Evolutionary conservation across 2,329 filamentous ascomycete genomes (phyloP).

Genomic region (Moelleriella libera): DNA sequence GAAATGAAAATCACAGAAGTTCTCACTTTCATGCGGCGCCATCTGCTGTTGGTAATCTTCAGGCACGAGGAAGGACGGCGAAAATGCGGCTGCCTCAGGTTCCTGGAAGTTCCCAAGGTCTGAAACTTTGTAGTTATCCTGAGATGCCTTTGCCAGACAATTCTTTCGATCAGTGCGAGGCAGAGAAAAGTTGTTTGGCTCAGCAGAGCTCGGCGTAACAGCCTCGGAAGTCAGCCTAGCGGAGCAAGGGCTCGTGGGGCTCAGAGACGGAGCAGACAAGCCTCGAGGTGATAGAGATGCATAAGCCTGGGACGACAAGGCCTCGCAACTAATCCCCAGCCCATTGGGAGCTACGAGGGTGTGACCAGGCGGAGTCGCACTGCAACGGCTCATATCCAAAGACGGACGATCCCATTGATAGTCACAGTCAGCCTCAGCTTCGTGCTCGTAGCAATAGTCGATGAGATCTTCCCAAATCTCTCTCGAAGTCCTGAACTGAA

Average conservation of each 20-base stretch:
- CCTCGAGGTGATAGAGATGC: conserved; percentile 12
- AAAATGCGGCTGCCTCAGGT: conserved; percentile 43
- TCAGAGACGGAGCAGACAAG: conserved; percentile 32
- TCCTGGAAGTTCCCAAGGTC: conserved; percentile 34
- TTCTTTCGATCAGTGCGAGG: conserved; percentile 24
- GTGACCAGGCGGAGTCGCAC: conserved; percentile 9
- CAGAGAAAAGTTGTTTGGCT: conserved; percentile 37
- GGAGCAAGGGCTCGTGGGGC: conserved; percentile 33
- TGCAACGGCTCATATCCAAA: conserved; percentile 22
- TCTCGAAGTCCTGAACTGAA: conserved; percentile 11
- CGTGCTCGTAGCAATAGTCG: conserved; percentile 58
- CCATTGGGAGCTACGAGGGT: conserved; percentile 11
- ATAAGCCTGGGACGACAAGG: conserved; percentile 6
- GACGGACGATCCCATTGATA: conserved; percentile 51
- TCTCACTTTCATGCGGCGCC: conserved; percentile 18
- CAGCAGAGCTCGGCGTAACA: conserved; percentile 23
- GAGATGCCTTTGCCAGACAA: neutral
- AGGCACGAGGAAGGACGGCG: conserved; percentile 48
- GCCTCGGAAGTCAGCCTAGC: conserved; percentile 25
- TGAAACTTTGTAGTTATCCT: neutral
- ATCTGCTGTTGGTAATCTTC: conserved; percentile 43
- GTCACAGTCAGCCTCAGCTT: conserved; percentile 51
- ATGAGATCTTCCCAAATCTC: conserved; percentile 56
- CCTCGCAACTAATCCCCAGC: conserved; percentile 7
- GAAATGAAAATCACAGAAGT: conserved; percentile 17